Base-by-base conservation (phyloP, 2,329 filamentous ascomycete species). In the Stemphylium beticola region DNA sequence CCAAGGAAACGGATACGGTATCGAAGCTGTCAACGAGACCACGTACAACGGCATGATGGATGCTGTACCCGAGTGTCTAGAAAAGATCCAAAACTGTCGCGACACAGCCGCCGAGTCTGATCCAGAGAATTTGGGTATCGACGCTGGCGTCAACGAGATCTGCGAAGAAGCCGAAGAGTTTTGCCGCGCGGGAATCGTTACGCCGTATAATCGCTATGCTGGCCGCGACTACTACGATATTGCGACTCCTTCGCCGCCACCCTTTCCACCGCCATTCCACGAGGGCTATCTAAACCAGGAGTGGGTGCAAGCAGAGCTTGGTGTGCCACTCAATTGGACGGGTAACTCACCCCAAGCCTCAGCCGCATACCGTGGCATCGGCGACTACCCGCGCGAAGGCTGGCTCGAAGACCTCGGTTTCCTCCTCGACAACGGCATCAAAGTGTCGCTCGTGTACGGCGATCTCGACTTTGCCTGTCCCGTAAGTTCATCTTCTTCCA, bases 81-180 rank as follows among this genome's bases (percentile, higher is more conserved):
- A 58, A 14, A 48, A 34, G 4, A 65, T 64, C n/a, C 54, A 58
- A 32, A 53, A 41, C 15, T 61, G 55, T 15, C 61, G 61, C 24
- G 57, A 62, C 17, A 45, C 46, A 2, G 61, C 62, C 24, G 53
- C 53, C 4, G 43, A 46, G 29, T 59, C 51, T 12, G 55, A 58
- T 17, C 81, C 82, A 0, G 65, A 79, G 1, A 78, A 81, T 12
- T 39, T 55, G 4, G 58, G 62, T 17, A 58, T 57, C 12, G 55
- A 64, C 32, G 55, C 52, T 6, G 55, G 45, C 20, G 60, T 65
- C 0, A 65, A 84, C 56, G 69, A 73, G n/a, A 69, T 83, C 38
- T 87, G 84, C 71, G 66, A 66, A 2, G 67, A 74, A 4, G 83
- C 84, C 1, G 81, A 85, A 62, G 73, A 67, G 36, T 85, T 82